phyloP scores from a whole-genome alignment of 495 filamentous ascomycete species.

The Podospora anserina region DNA sequence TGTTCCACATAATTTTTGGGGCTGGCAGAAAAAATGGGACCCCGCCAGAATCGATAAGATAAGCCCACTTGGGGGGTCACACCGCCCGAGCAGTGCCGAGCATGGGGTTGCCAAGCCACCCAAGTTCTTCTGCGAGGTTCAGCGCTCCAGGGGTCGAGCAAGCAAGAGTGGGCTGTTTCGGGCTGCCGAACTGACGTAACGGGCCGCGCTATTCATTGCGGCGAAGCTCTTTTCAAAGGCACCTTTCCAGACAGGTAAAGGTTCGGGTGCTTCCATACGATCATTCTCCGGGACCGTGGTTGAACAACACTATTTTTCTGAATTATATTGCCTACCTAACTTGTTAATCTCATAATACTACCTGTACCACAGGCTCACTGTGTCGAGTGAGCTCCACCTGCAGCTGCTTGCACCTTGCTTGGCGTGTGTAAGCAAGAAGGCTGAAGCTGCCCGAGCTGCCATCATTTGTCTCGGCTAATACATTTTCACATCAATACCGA shows the following conservation, averaged over 20 bases:
- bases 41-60: slow-evolving; percentile 33
- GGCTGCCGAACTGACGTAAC: slow-evolving; percentile 27
- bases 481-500: background rate
- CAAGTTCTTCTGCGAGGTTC: background rate
- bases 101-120: background rate
- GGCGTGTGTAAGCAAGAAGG: background rate
- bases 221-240: slow-evolving; percentile 20
- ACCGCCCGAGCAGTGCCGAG: background rate
- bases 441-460: background rate
- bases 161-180: slow-evolving; percentile 3
- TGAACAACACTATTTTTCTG: background rate
- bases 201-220: slow-evolving; percentile 28
- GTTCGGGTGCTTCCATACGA: background rate
- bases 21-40: slow-evolving; percentile 31
- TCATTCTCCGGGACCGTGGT: background rate
- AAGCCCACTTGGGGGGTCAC: background rate
- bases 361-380: background rate
- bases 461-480: background rate
- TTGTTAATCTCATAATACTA: background rate
- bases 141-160: background rate
- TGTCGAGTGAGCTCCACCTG: too few species aligned
- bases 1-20: slow-evolving; percentile 21
- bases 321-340: background rate
- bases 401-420: background rate
- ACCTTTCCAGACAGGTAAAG: background rate